phyloP scores from a whole-genome alignment of 805 yeast species.

The Metschnikowia lunata region DNA sequence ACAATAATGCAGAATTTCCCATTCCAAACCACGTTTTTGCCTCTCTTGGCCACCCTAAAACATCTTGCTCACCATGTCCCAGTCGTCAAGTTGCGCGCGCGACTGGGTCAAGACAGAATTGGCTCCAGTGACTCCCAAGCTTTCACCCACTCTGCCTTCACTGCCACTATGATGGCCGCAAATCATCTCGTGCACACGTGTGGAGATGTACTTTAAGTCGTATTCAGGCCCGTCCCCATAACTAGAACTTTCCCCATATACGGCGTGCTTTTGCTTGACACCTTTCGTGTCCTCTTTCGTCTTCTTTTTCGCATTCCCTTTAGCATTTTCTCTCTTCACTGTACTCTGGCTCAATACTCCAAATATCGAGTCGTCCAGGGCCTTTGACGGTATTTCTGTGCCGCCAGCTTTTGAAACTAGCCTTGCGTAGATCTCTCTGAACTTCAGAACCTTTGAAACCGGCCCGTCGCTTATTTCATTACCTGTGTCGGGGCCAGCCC shows the following conservation, averaged over 20 bases:
- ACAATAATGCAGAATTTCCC: too few relatives aligned
- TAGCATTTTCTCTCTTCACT: background rate
- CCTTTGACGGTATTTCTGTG: background rate
- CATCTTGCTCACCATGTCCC: constrained; percentile 35
- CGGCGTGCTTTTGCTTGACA: too few relatives aligned
- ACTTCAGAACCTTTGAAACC: background rate
- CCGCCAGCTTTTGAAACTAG: background rate
- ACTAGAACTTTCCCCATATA: background rate
- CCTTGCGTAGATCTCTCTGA: constrained; percentile 1
- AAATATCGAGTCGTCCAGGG: constrained; percentile 15
- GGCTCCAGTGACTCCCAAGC: background rate
- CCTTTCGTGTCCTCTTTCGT: background rate
- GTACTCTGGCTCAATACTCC: constrained; percentile 23
- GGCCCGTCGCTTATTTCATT: background rate
- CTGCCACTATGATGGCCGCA: background rate
- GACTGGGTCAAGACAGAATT: constrained; percentile 21
- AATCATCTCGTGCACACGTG: constrained; percentile 26
- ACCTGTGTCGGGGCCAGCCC: background rate
- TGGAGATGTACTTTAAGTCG: constrained; percentile 26
- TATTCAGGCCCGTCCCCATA: background rate
- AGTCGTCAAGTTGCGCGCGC: constrained; percentile 26
- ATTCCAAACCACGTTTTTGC: too few relatives aligned
- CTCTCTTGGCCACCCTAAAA: constrained; percentile 7
- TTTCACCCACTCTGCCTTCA: constrained; percentile 9
- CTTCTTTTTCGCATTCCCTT: background rate